Conservation (phyloP, 176 grass and related monocot species). For the Aegilops umbellulata region DNA sequence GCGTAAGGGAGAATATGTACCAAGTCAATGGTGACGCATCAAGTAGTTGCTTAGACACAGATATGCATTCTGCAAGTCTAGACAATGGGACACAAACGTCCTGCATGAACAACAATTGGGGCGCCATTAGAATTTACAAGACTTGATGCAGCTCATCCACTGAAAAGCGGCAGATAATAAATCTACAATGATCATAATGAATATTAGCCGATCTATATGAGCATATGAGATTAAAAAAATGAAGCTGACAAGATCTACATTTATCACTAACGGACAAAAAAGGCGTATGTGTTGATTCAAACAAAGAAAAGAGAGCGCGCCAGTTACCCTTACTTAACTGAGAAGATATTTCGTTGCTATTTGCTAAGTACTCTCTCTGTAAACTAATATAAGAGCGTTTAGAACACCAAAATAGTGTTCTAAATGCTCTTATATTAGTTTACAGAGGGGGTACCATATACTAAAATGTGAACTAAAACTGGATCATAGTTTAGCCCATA, state of each 20-base stretch:
- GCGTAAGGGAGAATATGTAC: constrained; percentile 45
- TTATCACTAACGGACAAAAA: too few species aligned
- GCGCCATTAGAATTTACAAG: constrained; percentile 10
- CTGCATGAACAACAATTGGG: constrained; percentile 38
- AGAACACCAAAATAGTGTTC: too few species aligned
- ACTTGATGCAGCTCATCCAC: constrained; percentile 16
- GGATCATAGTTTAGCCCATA: background rate
- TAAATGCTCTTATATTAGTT: too few species aligned
- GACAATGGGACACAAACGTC: constrained; percentile 96
- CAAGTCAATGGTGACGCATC: constrained; percentile 89
- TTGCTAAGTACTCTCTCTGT: background rate
- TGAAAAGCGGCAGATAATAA: background rate
- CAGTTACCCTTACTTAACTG: background rate
- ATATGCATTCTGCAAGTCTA: constrained; percentile 96
- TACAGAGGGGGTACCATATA: background rate
- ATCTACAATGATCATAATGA: background rate
- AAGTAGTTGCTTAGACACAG: constrained; percentile 73
- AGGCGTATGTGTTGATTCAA: too few species aligned
- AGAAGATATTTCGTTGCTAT: background rate
- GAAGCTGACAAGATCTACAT: too few species aligned
- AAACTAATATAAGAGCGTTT: too few species aligned
- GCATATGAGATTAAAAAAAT: background rate
- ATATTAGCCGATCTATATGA: constrained; percentile 1
- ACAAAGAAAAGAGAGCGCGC: too few species aligned
- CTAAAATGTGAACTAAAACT: background rate